phyloP scores from a whole-genome alignment of 2,329 filamentous ascomycete species.

The Fusarium sp. region DNA sequence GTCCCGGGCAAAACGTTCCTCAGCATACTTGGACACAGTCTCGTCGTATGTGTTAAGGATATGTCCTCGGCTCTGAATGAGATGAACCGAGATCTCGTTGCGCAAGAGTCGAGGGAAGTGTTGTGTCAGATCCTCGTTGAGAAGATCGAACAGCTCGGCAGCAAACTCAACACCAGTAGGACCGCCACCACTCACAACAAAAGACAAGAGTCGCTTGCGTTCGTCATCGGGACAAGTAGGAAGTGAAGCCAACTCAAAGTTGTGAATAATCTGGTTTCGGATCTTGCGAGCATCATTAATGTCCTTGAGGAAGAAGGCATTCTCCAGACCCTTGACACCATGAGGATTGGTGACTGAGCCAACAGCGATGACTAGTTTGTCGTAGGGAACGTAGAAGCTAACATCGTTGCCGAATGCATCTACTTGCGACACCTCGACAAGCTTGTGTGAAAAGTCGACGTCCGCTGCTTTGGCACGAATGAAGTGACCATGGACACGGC shows the following conservation, averaged over 20 bases:
- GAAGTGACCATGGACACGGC: slow-evolving; percentile 86
- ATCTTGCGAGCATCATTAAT: slow-evolving; percentile 93
- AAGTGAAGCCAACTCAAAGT: slow-evolving; percentile 91
- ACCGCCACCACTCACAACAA: slow-evolving; percentile 94
- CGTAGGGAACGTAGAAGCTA: slow-evolving; percentile 94
- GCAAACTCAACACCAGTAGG: slow-evolving; percentile 98
- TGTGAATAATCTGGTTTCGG: slow-evolving; percentile 87
- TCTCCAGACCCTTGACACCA: slow-evolving; percentile 92
- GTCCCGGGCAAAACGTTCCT: slow-evolving; percentile 90
- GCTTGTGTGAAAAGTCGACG: slow-evolving; percentile 89
- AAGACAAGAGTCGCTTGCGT: slow-evolving; percentile 86
- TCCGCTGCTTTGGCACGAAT: slow-evolving; percentile 88
- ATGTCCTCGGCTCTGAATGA: slow-evolving; percentile 94
- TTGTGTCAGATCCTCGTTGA: slow-evolving; percentile 90
- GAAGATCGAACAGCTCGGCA: slow-evolving; percentile 92
- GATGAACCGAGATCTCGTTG: slow-evolving; percentile 96
- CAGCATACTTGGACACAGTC: slow-evolving; percentile 90
- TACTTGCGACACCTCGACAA: slow-evolving; percentile 85
- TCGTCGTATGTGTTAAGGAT: slow-evolving; percentile 99
- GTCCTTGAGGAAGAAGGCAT: slow-evolving; percentile 95
- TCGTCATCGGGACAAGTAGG: slow-evolving; percentile 93
- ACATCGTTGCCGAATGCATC: slow-evolving; percentile 78
- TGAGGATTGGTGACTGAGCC: slow-evolving; percentile 95
- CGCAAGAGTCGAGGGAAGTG: slow-evolving; percentile 91
- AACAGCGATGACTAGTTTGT: slow-evolving; percentile 93